phyloP scores from a whole-genome alignment of 345 rosid species.

The Syzygium aromaticum region DNA sequence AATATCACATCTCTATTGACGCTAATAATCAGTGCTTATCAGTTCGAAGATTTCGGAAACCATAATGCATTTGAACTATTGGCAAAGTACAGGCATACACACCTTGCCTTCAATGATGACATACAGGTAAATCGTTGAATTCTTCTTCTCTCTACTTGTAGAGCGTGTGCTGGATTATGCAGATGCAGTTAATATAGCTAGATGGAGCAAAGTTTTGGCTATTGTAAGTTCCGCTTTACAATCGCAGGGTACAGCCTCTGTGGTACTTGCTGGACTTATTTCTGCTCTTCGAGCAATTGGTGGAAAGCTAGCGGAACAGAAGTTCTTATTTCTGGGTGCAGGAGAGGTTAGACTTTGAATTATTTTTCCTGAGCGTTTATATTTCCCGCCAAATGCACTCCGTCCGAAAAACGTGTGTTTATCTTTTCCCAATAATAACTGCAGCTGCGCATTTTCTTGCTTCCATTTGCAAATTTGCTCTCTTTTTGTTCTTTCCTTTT shows the following conservation, averaged over 20 bases:
- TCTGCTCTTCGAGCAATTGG: constrained; percentile 63
- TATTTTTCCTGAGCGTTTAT: background rate
- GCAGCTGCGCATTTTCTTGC: background rate
- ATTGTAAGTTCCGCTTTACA: background rate
- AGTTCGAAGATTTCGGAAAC: constrained; percentile 99
- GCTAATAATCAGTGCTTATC: constrained; percentile 10
- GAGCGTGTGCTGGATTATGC: background rate
- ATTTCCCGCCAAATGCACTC: background rate
- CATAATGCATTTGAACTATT: constrained; percentile 92
- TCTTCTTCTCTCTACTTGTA: background rate
- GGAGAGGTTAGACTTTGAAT: constrained; percentile 62
- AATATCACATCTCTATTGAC: background rate
- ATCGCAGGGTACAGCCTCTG: constrained; percentile 90
- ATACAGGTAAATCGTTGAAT: constrained; percentile 51
- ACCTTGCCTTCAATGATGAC: constrained; percentile 96
- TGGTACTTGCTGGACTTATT: constrained; percentile 83
- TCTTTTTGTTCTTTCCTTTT: background rate
- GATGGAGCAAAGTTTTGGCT: background rate
- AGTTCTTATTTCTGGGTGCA: constrained; percentile 85
- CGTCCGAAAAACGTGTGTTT: background rate
- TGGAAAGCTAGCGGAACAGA: constrained; percentile 69
- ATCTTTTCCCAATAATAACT: background rate
- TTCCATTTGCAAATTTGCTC: background rate
- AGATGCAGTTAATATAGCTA: background rate
- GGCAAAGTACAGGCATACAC: constrained; percentile 57